A percentile compares a stretch with the other conserved stretches of the same genome.
These are phyloP conservation scores for Aphanomyces euteiches DNA, from an alignment of 352 stramenopile species.

Conservation along the genomic window DNA sequence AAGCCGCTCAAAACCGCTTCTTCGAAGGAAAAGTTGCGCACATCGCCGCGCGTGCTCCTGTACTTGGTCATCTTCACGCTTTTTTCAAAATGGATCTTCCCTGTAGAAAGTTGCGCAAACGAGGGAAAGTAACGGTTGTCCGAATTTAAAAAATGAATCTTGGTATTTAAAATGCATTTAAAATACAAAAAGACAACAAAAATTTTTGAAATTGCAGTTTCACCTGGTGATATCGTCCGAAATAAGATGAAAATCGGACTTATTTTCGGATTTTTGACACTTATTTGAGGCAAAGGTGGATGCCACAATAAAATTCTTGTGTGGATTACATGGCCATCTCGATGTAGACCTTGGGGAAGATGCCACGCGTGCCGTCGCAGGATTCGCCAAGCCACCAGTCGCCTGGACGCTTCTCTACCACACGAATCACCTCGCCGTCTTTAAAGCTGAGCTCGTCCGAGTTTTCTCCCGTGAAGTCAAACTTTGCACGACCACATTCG, in stretches of 20 bases:
- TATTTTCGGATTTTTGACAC: not conserved
- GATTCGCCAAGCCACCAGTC: slow-evolving; percentile 65
- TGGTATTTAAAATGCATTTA: too few species aligned
- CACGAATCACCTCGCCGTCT: slow-evolving; percentile 49
- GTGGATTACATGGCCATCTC: not conserved
- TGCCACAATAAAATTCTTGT: not conserved
- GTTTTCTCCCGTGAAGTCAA: slow-evolving; percentile 46
- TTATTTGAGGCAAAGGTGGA: slow-evolving; percentile 8
- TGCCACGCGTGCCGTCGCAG: slow-evolving; percentile 54
- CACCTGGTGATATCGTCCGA: too few species aligned
- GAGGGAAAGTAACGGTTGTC: too few species aligned
- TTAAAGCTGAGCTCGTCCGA: slow-evolving; percentile 51
- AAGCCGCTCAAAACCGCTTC: slow-evolving; percentile 83
- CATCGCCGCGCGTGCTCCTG: slow-evolving; percentile 75
- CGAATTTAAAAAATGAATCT: too few species aligned
- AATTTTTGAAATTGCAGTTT: too few species aligned
- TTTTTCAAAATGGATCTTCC: slow-evolving; percentile 10
- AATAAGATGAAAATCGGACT: too few species aligned
- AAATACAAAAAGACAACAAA: too few species aligned
- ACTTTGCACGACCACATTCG: slow-evolving; percentile 33
- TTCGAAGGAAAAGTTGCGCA: slow-evolving; percentile 80
- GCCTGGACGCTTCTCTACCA: slow-evolving; percentile 44
- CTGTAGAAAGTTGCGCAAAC: slow-evolving; percentile 8
- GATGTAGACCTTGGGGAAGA: slow-evolving; percentile 57
- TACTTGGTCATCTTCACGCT: slow-evolving; percentile 77